Conservation (phyloP, 2,329 filamentous ascomycete genomes). For the Madurella fahalii region DNA sequence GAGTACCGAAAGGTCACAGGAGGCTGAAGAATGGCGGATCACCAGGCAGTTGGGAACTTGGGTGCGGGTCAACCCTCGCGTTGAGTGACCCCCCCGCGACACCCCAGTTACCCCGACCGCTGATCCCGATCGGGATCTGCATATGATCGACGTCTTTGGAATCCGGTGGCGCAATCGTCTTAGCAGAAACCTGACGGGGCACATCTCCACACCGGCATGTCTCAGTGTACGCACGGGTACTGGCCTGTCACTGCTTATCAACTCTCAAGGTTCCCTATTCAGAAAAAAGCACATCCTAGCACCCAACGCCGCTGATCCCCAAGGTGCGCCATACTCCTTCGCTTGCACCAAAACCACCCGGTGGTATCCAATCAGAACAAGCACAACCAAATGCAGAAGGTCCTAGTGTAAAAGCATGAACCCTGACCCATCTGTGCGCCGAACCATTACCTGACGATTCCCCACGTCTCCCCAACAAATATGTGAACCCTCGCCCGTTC, state of each 20-base stretch:
- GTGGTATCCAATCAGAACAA: background rate
- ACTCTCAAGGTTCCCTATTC: background rate
- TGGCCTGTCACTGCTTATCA: background rate
- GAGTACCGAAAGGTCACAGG: too few relatives aligned
- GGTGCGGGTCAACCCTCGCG: too few relatives aligned
- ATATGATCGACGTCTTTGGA: background rate
- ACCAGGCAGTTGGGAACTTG: too few relatives aligned
- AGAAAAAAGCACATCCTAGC: background rate
- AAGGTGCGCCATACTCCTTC: too few relatives aligned
- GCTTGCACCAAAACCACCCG: background rate
- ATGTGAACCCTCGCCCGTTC: too few relatives aligned
- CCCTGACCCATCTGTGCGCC: too few relatives aligned
- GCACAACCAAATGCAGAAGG: background rate
- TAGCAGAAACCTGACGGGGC: too few relatives aligned
- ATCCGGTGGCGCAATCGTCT: background rate
- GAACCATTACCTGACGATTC: too few relatives aligned
- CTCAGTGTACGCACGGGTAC: background rate
- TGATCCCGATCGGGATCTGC: background rate
- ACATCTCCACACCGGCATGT: background rate
- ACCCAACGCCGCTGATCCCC: background rate
- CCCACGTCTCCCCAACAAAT: too few relatives aligned
- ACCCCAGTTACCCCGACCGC: background rate
- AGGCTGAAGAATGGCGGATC: too few relatives aligned
- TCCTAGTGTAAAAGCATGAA: too few relatives aligned
- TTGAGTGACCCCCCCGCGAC: too few relatives aligned